Base-by-base conservation (phyloP, 345 rosid genomes). In the Moricandia moricandioides region DNA sequence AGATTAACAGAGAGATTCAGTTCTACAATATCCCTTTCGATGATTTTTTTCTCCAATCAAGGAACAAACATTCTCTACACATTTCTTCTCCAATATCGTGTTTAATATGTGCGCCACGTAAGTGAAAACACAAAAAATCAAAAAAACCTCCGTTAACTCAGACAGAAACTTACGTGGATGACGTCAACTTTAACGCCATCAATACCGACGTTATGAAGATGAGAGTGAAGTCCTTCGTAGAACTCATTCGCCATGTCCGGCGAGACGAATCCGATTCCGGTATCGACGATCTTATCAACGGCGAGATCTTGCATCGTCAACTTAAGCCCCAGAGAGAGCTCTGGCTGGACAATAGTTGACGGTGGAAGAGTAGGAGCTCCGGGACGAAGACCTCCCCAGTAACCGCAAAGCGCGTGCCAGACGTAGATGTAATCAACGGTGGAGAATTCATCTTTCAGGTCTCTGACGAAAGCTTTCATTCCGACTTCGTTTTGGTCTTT, bases 121-220 rank as follows among this genome's bases (percentile, higher is more conserved):
- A 29, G 31, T 29, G 31, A 4, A 29, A 29, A 7, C 10, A 18
- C 6, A 34, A 52, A 29, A 65, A 5, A 1, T 0, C 10, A 5
- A 5, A n/a, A 47, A 58, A 33, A 26, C 3, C 0, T 11, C 45
- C 31, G 37, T 75, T 49, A 24, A 65, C 10, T 55, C n/a, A 0
- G 72, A 65, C 40, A 14, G 49, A 24, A 17, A 60, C 95, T 88
- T 86, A 94, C 98, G 33, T 95, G 98, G 65, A 95, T 95, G 71
- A 92, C 99, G 84, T 95, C 98, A 16, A 95, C 94, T 77, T 95
- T 95, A 80, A 95, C 99, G n/a, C 99, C 99, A 73, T 95, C 97
- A 56, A 95, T 83, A 17, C 98, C 98, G 10, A 62, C 87, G 10
- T 73, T 79, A 67, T 86, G 81, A 72, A 95, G 65, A 64, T 90